Conservation (phyloP, 2,329 filamentous ascomycete genomes). For the Cladosporium sp. region DNA sequence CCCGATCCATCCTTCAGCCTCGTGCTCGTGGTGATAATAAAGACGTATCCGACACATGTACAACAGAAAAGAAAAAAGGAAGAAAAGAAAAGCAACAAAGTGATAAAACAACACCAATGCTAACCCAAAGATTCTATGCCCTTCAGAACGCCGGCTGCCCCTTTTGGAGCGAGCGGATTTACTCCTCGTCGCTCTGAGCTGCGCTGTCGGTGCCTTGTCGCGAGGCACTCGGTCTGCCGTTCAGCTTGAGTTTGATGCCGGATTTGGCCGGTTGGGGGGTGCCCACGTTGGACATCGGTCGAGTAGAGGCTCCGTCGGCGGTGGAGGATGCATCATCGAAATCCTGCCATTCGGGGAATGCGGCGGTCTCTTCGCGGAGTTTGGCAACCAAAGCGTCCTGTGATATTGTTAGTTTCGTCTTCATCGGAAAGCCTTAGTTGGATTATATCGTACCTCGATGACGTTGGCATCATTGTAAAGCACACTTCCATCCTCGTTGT, state of each 20-base stretch:
- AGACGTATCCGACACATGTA: background rate
- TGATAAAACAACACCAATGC: slow-evolving; percentile 10
- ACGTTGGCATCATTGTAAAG: slow-evolving; percentile 87
- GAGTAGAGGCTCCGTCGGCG: slow-evolving; percentile 48
- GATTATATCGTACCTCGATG: slow-evolving; percentile 68
- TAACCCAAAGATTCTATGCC: slow-evolving; percentile 11
- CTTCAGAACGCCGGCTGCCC: slow-evolving; percentile 2
- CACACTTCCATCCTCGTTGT: slow-evolving; percentile 92
- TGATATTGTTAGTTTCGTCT: slow-evolving; percentile 7
- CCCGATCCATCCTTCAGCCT: too few relatives aligned
- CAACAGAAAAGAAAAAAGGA: background rate
- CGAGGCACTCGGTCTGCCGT: slow-evolving; percentile 25
- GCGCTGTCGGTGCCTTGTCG: slow-evolving; percentile 39
- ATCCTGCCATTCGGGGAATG: slow-evolving; percentile 53
- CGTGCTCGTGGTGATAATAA: too few relatives aligned
- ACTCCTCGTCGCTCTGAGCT: slow-evolving; percentile 52
- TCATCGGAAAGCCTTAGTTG: background rate
- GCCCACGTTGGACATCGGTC: slow-evolving; percentile 49
- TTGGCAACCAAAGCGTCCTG: slow-evolving; percentile 36
- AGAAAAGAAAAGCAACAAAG: too few relatives aligned
- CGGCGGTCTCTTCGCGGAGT: slow-evolving; percentile 50
- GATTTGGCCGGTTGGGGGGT: slow-evolving; percentile 55
- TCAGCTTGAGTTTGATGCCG: slow-evolving; percentile 67
- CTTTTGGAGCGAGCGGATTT: slow-evolving; percentile 22
- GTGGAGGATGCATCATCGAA: slow-evolving; percentile 47